Conservation (phyloP, 768 basidiomycete species). For the Hericium coralloides region DNA sequence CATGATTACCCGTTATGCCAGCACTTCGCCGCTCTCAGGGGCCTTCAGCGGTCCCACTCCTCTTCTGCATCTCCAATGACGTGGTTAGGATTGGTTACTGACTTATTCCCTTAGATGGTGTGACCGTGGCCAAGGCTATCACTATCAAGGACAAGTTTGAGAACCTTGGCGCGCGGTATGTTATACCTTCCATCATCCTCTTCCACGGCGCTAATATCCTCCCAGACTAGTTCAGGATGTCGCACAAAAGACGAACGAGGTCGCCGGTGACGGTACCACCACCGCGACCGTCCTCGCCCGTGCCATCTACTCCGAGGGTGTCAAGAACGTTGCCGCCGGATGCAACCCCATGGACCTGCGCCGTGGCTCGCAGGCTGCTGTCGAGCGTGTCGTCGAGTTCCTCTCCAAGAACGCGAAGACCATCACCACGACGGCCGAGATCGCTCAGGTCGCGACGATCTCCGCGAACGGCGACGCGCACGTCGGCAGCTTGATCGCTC, state of each 20-base stretch:
- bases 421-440: conserved; percentile 95
- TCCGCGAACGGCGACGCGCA: conserved; percentile 71
- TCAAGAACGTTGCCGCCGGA: conserved; percentile 97
- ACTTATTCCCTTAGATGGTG: conserved; percentile 58
- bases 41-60: too few relatives aligned
- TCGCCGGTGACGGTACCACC: conserved; percentile 96
- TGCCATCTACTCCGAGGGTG: conserved; percentile 97
- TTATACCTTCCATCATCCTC: conserved; percentile 3
- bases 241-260: conserved; percentile 93
- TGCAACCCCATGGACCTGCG: conserved; percentile 99
- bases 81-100: too few relatives aligned
- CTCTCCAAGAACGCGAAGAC: conserved; percentile 82
- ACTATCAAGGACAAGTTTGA: conserved; percentile 96
- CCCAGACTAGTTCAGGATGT: conserved; percentile 88
- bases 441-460: conserved; percentile 92
- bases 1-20: neutral
- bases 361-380: conserved; percentile 94
- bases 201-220: conserved; percentile 3
- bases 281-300: conserved; percentile 96
- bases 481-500: conserved; percentile 90
- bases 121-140: conserved; percentile 94
- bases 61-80: neutral
- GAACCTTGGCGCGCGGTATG: conserved; percentile 95
- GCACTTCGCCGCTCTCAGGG: too few relatives aligned
- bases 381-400: conserved; percentile 85